Percentiles rank a stretch among this genome's conserved stretches.
phyloP scores from a whole-genome alignment of 106 monocot genomes.

The Apostasia shenzhenica region DNA sequence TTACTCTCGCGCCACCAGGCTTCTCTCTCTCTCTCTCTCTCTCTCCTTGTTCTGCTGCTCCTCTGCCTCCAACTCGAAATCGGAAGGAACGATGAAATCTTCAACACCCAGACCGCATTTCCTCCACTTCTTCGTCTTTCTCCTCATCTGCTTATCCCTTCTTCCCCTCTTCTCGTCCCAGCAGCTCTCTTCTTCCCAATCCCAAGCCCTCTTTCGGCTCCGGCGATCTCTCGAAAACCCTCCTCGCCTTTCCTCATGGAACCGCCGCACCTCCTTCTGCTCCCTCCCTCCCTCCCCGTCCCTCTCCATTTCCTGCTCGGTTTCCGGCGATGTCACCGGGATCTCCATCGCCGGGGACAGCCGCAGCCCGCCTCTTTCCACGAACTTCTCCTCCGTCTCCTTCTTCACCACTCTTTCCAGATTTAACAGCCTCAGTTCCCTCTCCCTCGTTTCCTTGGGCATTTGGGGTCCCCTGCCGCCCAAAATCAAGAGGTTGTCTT shows the following conservation, averaged over 20 bases:
- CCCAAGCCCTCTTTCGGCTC: constrained; percentile 43
- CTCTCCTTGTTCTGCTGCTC: too few relatives aligned
- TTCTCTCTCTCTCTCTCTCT: background rate
- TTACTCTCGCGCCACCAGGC: background rate
- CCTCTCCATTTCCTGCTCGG: constrained; percentile 51
- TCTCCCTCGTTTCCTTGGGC: constrained; percentile 79
- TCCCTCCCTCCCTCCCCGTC: constrained; percentile 39
- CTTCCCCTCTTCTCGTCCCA: constrained; percentile 14
- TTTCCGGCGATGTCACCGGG: constrained; percentile 25
- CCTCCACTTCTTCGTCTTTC: constrained; percentile 12
- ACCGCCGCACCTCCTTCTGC: constrained; percentile 37
- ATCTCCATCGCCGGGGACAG: constrained; percentile 40
- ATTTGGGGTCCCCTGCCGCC: constrained; percentile 59
- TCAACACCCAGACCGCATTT: background rate
- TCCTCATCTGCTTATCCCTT: constrained; percentile 12
- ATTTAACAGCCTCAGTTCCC: constrained; percentile 35
- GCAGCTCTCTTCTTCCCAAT: constrained; percentile 48
- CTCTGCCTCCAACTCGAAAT: too few relatives aligned
- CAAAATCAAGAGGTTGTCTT: constrained; percentile 32
- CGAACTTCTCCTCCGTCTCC: constrained; percentile 57
- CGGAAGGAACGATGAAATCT: too few relatives aligned
- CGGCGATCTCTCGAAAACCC: constrained; percentile 55
- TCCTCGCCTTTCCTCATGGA: constrained; percentile 22
- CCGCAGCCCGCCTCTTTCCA: constrained; percentile 22
- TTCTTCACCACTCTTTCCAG: constrained; percentile 68